Percentiles rank a stretch among this genome's conserved stretches.
These are phyloP conservation scores for Gigaspora rosea DNA, from an alignment of 192 early-diverging fungal species.

Conservation along the genomic window DNA sequence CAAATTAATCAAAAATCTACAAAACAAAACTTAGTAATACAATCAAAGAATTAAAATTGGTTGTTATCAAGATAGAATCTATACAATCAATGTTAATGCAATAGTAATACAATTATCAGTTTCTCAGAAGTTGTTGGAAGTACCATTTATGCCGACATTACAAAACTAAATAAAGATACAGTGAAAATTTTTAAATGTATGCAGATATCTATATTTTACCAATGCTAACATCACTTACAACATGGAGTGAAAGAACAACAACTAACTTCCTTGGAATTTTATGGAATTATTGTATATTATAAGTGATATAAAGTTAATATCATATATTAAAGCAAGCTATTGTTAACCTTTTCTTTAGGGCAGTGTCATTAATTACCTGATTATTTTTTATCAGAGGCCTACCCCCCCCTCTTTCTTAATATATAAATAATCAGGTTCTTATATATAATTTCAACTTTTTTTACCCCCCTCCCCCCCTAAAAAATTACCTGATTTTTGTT, in stretches of 20 bases:
- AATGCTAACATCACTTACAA: slow-evolving; percentile 23
- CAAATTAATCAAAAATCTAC: slow-evolving; percentile 1
- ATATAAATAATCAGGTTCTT: too few relatives aligned
- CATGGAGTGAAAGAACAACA: slow-evolving; percentile 7
- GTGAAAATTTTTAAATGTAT: slow-evolving; percentile 19
- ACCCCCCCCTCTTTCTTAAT: too few relatives aligned
- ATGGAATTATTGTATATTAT: slow-evolving; percentile 19
- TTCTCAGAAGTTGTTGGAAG: slow-evolving; percentile 13
- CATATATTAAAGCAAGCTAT: slow-evolving; percentile 7
- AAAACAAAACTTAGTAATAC: slow-evolving; percentile 24
- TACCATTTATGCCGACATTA: slow-evolving; percentile 3
- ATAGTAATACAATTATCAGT: too few relatives aligned
- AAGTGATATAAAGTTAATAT: slow-evolving; percentile 9
- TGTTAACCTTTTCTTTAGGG: not conserved
- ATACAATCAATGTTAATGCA: slow-evolving; percentile 13
- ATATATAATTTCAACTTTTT: too few relatives aligned
- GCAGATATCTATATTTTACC: slow-evolving; percentile 22
- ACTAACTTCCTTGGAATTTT: slow-evolving; percentile 10
- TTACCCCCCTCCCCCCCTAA: too few relatives aligned
- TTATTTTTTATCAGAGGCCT: too few relatives aligned
- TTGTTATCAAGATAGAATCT: slow-evolving; percentile 19
- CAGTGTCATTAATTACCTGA: too few relatives aligned
- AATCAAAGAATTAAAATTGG: slow-evolving; percentile 14
- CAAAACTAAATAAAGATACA: not conserved
- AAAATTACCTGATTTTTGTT: too few relatives aligned